These are phyloP conservation scores for Nicotiana otophora DNA, from an alignment of 257 asterid species.

Conservation along the genomic window DNA sequence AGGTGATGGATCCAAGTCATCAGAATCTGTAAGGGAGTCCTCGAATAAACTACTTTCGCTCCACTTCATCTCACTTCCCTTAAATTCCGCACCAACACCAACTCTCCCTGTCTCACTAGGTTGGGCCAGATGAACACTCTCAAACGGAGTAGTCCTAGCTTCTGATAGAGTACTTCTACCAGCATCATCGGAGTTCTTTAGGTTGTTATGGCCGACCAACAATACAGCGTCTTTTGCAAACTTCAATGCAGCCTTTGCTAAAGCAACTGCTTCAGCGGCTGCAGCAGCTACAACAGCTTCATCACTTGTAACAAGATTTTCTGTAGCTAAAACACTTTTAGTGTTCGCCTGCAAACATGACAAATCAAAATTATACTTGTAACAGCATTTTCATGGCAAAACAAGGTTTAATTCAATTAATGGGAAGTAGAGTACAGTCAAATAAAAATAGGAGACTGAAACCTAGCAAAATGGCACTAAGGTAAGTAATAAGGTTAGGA, in stretches of 20 bases:
- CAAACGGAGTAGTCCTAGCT: conserved; percentile 15
- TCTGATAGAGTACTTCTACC: conserved; percentile 9
- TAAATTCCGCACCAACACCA: conserved; percentile 18
- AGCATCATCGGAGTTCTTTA: conserved; percentile 23
- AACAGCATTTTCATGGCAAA: conserved; percentile 59
- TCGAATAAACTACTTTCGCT: conserved; percentile 21
- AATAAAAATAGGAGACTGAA: not conserved
- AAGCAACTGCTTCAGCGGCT: conserved; percentile 87
- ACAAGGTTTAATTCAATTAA: conserved; percentile 18
- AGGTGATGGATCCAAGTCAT: conserved; percentile 51
- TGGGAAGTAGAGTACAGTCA: not conserved
- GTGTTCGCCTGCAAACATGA: conserved; percentile 42
- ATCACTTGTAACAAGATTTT: conserved; percentile 53
- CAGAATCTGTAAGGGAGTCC: conserved; percentile 32
- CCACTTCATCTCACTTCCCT: conserved; percentile 36
- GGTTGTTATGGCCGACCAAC: conserved; percentile 37
- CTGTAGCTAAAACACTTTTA: conserved; percentile 42
- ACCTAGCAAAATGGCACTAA: conserved; percentile 8
- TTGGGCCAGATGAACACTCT: conserved; percentile 28
- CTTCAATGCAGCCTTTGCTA: conserved; percentile 82
- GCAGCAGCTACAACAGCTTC: conserved; percentile 80
- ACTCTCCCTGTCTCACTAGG: conserved; percentile 28
- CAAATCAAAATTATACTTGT: conserved; percentile 9
- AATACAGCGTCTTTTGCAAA: conserved; percentile 81
- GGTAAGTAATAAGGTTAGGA: not conserved